phyloP scores from a whole-genome alignment of 495 filamentous ascomycete species.

The Aspergillus steynii region DNA sequence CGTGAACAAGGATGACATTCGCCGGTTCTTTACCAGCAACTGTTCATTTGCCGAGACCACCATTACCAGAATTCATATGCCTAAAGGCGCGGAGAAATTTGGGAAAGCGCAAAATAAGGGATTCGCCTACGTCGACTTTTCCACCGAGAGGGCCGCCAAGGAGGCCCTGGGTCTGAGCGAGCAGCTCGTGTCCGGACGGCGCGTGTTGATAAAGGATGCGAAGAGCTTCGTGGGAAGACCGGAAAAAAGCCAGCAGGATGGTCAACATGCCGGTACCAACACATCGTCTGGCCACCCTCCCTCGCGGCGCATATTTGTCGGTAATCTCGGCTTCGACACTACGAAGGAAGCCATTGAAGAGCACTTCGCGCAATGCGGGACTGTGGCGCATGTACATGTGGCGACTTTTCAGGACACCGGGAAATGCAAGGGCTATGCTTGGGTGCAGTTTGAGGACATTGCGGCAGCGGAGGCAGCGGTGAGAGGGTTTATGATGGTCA shows the following conservation, averaged over 20 bases:
- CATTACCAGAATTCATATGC: constrained; percentile 85
- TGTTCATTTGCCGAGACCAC: constrained; percentile 62
- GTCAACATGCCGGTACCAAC: constrained; percentile 26
- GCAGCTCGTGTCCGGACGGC: constrained; percentile 69
- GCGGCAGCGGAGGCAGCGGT: constrained; percentile 76
- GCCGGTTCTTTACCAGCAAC: constrained; percentile 72
- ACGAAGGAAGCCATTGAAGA: constrained; percentile 77
- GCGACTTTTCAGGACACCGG: constrained; percentile 96
- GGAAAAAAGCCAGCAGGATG: constrained; percentile 52
- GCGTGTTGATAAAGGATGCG: constrained; percentile 87
- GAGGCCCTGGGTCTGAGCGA: constrained; percentile 80
- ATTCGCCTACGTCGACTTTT: constrained; percentile 95
- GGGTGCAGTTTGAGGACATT: constrained; percentile 83
- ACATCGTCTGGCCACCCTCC: constrained; percentile 56
- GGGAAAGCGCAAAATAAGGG: constrained; percentile 71
- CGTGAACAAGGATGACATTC: constrained; percentile 69
- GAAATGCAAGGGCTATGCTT: constrained; percentile 97
- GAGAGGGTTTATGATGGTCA: constrained; percentile 70
- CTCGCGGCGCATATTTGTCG: constrained; percentile 82
- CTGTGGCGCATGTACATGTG: constrained; percentile 73
- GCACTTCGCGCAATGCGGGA: constrained; percentile 82
- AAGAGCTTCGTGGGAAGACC: constrained; percentile 82
- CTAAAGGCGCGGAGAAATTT: constrained; percentile 48
- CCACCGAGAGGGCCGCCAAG: constrained; percentile 60
- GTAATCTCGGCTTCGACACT: constrained; percentile 83